These are phyloP conservation scores for Mucor circinelloides DNA, from an alignment of 371 early-diverging fungal genomes.

Conservation along the genomic window DNA sequence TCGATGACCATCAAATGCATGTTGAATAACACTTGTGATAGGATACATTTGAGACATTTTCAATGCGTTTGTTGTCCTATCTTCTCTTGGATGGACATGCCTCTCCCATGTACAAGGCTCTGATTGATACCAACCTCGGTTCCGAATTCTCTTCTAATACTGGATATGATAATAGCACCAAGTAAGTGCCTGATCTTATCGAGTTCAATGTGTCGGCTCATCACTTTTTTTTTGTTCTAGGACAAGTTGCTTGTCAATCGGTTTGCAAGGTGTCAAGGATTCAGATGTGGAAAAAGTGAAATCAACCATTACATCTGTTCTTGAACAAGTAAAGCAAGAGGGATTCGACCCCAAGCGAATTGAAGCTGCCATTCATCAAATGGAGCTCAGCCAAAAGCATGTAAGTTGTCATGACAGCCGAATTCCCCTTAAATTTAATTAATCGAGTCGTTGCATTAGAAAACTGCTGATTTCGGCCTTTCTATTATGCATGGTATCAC, in stretches of 20 bases:
- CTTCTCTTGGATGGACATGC: conserved; percentile 87
- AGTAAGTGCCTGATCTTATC: conserved; percentile 25
- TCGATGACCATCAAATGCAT: neutral
- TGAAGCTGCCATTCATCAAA: conserved; percentile 88
- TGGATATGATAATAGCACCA: conserved; percentile 80
- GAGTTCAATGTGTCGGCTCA: neutral
- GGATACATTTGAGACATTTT: conserved; percentile 85
- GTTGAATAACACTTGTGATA: conserved; percentile 15
- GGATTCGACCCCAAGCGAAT: conserved; percentile 83
- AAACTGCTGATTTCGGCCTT: conserved; percentile 90
- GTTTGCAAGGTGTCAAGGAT: conserved; percentile 69
- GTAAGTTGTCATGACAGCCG: conserved; percentile 39
- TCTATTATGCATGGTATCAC: conserved; percentile 76
- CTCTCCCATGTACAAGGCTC: conserved; percentile 93
- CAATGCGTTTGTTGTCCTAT: conserved; percentile 76
- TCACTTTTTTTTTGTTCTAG: conserved; percentile 15
- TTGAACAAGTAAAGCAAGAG: conserved; percentile 65
- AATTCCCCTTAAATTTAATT: neutral
- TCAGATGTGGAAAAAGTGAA: conserved; percentile 68
- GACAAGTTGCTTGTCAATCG: conserved; percentile 63
- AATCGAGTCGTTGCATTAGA: conserved; percentile 46
- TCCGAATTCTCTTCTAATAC: conserved; percentile 90
- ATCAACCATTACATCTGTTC: conserved; percentile 66
- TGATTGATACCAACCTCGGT: conserved; percentile 92
- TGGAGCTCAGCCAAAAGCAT: conserved; percentile 89